These are phyloP conservation scores for Salicornia ramosissima DNA, from an alignment of 148 eudicot genomes.

Conservation along the genomic window DNA sequence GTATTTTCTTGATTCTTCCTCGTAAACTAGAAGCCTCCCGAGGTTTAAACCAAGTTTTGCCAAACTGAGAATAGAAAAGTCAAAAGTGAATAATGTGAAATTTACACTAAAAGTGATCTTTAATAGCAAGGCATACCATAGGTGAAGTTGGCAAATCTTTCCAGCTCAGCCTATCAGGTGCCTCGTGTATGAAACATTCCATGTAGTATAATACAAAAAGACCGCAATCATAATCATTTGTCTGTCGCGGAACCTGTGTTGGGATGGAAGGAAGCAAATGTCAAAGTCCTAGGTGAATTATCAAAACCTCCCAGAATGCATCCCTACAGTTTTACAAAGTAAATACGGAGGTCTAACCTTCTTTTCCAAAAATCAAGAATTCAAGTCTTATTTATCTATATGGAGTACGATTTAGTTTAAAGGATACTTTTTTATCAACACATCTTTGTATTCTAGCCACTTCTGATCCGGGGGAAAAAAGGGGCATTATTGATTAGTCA, in stretches of 20 bases:
- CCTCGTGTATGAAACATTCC: slow-evolving; percentile 72
- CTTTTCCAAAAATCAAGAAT: too few relatives aligned
- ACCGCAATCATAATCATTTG: slow-evolving; percentile 88
- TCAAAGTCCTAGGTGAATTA: too few relatives aligned
- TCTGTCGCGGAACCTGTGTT: slow-evolving; percentile 82
- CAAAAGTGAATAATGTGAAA: not conserved
- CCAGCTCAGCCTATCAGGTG: slow-evolving; percentile 60
- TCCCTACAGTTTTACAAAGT: too few relatives aligned
- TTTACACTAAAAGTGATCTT: not conserved
- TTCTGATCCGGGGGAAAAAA: too few relatives aligned
- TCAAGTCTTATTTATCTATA: too few relatives aligned
- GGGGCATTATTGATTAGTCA: not conserved
- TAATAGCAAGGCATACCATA: slow-evolving; percentile 39
- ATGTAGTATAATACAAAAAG: slow-evolving; percentile 83
- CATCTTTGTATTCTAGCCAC: not conserved
- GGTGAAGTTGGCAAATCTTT: slow-evolving; percentile 20
- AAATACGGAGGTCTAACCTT: too few relatives aligned
- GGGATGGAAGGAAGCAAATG: not conserved
- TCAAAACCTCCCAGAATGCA: too few relatives aligned
- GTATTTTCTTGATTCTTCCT: slow-evolving; percentile 46
- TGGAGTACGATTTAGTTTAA: not conserved
- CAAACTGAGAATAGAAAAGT: slow-evolving; percentile 44
- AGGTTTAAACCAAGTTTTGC: slow-evolving; percentile 69
- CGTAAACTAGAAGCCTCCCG: slow-evolving; percentile 79
- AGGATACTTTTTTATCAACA: not conserved